Evolutionary conservation across 768 basidiomycete species (phyloP).

Genomic region (Coprinellus aureogranulatus): DNA sequence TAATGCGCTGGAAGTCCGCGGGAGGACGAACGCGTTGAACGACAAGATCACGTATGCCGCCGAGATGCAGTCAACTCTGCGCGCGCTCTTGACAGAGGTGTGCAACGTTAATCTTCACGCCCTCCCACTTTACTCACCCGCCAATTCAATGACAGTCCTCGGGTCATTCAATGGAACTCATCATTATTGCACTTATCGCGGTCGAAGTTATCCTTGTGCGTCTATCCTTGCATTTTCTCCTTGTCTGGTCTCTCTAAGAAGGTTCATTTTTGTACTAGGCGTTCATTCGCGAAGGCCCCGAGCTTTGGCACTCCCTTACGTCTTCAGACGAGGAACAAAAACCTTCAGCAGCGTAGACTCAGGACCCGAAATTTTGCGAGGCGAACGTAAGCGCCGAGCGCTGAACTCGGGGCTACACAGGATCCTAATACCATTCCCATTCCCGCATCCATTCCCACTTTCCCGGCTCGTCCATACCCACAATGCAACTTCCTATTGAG

Average conservation of each 20-base stretch:
- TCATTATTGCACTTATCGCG: constrained; percentile 92
- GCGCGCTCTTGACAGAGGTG: constrained; percentile 88
- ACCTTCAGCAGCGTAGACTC: background rate
- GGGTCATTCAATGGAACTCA: constrained; percentile 88
- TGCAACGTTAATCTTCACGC: too few relatives aligned
- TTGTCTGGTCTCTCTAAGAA: constrained; percentile 1
- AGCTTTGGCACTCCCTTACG: constrained; percentile 60
- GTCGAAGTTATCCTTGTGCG: constrained; percentile 91
- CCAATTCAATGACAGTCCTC: too few relatives aligned
- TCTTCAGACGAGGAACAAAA: constrained; percentile 28
- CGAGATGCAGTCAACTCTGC: constrained; percentile 79
- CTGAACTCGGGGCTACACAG: too few relatives aligned
- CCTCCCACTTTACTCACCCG: too few relatives aligned
- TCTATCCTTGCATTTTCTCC: constrained; percentile 7
- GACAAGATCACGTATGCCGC: constrained; percentile 91
- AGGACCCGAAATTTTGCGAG: background rate
- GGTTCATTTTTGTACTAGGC: constrained; percentile 41
- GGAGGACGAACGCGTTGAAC: constrained; percentile 77
- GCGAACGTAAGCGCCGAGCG: background rate
- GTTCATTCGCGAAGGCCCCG: constrained; percentile 75
- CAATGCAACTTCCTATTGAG: too few relatives aligned
- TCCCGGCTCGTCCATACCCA: too few relatives aligned
- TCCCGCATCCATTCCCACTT: too few relatives aligned
- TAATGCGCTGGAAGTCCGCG: constrained; percentile 81
- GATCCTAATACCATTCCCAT: background rate